These are phyloP conservation scores for Diatrype stigma DNA, from an alignment of 2,329 filamentous ascomycete genomes.

Conservation along the genomic window DNA sequence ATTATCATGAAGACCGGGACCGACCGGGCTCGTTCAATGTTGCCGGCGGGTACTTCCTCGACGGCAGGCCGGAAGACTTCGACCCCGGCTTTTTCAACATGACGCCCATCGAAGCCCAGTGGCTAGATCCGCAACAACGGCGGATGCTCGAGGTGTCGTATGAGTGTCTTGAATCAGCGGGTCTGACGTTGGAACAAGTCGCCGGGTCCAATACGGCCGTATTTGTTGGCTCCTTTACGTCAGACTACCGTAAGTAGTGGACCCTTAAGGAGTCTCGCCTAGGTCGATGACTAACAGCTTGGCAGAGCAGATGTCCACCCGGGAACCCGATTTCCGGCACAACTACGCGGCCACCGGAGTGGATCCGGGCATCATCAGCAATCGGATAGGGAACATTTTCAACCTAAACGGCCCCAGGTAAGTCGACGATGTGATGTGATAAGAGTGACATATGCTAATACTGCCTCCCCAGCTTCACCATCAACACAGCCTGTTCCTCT, in stretches of 20 bases:
- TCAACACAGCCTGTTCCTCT: constrained; percentile 35
- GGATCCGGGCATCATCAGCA: constrained; percentile 31
- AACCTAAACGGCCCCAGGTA: constrained; percentile 31
- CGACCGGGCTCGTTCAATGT: constrained; percentile 19
- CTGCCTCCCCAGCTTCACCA: constrained; percentile 10
- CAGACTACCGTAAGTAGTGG: constrained; percentile 15
- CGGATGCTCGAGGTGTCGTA: constrained; percentile 36
- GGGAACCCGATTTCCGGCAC: constrained; percentile 22
- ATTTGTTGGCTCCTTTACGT: constrained; percentile 19
- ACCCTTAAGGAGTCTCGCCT: constrained; percentile 8
- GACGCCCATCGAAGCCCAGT: constrained; percentile 32
- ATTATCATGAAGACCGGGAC: constrained; percentile 18
- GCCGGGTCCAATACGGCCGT: constrained; percentile 25
- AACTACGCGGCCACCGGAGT: constrained; percentile 28
- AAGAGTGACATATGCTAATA: background rate
- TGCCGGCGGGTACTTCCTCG: constrained; percentile 21
- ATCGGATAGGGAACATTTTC: constrained; percentile 34
- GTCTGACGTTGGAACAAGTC: constrained; percentile 26
- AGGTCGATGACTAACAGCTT: background rate
- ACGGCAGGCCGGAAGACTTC: constrained; percentile 16
- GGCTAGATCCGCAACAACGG: constrained; percentile 39
- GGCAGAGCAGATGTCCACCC: constrained; percentile 20
- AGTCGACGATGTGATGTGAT: constrained; percentile 5
- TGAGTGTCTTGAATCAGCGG: constrained; percentile 36
- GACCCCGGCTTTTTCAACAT: constrained; percentile 37